Conservation (phyloP, 257 asterid species). For the Agastache rugosa region DNA sequence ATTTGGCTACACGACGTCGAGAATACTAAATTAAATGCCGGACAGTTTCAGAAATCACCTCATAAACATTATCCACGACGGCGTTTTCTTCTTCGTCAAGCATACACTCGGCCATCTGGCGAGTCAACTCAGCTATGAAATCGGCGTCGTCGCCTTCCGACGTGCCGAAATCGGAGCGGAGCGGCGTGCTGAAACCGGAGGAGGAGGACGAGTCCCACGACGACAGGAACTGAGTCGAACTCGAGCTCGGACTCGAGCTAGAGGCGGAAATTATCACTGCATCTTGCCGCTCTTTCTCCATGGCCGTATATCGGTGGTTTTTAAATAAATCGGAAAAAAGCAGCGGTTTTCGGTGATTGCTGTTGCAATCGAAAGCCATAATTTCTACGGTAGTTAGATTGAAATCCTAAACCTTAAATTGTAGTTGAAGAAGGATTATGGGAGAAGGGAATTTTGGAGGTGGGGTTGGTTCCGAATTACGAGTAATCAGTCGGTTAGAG, state of each 20-base stretch:
- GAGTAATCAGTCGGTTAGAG: conserved; percentile 17
- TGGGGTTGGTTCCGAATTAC: conserved; percentile 36
- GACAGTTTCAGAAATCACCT: conserved; percentile 25
- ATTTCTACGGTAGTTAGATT: background rate
- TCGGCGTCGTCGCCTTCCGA: conserved; percentile 69
- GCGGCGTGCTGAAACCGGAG: conserved; percentile 70
- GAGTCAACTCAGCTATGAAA: conserved; percentile 72
- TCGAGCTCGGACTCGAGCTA: conserved; percentile 34
- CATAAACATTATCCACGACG: conserved; percentile 10
- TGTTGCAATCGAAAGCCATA: conserved; percentile 49
- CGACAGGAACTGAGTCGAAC: conserved; percentile 38
- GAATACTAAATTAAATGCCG: background rate
- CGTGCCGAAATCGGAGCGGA: conserved; percentile 67
- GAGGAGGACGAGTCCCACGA: conserved; percentile 58
- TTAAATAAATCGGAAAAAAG: conserved; percentile 53
- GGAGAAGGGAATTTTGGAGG: conserved; percentile 14
- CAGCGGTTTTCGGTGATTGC: conserved; percentile 41
- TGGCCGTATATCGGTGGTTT: background rate
- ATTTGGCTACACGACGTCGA: background rate
- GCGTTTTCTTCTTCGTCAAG: conserved; percentile 61
- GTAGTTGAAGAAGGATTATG: background rate
- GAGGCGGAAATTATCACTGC: background rate
- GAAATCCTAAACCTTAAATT: background rate
- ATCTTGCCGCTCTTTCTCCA: conserved; percentile 20
- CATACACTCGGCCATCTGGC: conserved; percentile 87